These are phyloP conservation scores for Vitis hybrid DNA, from an alignment of 177 flowering plant species.

Conservation along the genomic window DNA sequence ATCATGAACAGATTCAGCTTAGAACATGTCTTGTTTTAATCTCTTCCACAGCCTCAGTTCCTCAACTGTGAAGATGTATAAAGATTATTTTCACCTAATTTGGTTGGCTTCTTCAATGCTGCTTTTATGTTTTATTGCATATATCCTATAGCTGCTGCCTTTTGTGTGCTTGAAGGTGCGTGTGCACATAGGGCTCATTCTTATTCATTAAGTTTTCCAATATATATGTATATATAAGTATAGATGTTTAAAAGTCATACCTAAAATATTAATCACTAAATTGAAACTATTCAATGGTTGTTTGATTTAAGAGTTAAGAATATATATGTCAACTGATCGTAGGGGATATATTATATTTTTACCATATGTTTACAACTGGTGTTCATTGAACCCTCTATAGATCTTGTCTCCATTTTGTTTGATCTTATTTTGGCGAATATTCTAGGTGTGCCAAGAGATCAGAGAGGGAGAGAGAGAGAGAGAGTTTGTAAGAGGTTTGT, in stretches of 20 bases:
- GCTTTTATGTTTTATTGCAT: no score
- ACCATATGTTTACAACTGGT: neutral
- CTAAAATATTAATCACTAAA: no score
- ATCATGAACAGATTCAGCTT: neutral
- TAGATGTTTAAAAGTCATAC: no score
- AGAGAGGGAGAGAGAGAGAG: slow-evolving; percentile 3
- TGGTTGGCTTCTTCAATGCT: no score
- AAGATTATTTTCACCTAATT: neutral
- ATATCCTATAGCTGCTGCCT: no score
- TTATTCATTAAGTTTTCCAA: no score
- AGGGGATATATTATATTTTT: neutral
- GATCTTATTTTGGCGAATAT: slow-evolving; percentile 8
- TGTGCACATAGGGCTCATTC: no score
- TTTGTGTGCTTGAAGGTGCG: no score
- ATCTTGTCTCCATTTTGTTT: slow-evolving; percentile 2
- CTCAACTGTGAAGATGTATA: slow-evolving; percentile 2
- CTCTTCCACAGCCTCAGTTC: neutral
- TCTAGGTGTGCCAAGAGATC: slow-evolving; percentile 1
- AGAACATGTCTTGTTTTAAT: slow-evolving; percentile 1
- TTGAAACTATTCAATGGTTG: neutral
- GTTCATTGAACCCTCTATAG: slow-evolving; percentile 19
- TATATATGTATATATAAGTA: no score
- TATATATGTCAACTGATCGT: neutral
- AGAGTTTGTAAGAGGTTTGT: slow-evolving; percentile 2
- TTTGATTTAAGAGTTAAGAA: neutral